Percentiles rank a stretch among this genome's conserved stretches.
Evolutionary conservation across 768 basidiomycete genomes (phyloP).

Genomic region (Fomitopsis pulvina): DNA sequence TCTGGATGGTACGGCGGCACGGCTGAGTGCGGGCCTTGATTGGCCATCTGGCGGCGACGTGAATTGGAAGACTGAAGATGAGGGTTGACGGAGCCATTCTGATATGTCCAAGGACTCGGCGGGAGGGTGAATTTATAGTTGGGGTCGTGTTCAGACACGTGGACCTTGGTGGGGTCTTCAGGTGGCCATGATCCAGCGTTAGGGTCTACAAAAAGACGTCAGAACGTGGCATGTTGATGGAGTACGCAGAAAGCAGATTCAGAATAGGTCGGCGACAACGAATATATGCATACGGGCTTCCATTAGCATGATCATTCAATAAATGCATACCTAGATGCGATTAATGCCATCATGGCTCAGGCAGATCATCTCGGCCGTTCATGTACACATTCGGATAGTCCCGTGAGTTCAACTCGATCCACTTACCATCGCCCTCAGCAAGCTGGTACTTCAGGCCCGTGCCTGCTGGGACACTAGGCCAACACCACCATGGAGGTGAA

Average conservation of each 20-base stretch:
- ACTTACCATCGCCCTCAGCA: conserved; percentile 71
- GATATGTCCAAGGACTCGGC: conserved; percentile 80
- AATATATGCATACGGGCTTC: conserved; percentile 13
- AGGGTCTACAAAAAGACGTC: conserved; percentile 23
- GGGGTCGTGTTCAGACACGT: conserved; percentile 20
- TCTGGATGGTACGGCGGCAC: conserved; percentile 78
- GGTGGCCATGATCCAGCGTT: conserved; percentile 64
- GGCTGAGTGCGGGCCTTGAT: conserved; percentile 33
- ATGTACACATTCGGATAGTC: conserved; percentile 3
- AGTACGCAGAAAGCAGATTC: neutral
- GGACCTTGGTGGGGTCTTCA: conserved; percentile 40
- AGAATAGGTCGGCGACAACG: too few relatives aligned
- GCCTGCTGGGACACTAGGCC: conserved; percentile 61
- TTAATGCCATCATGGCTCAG: neutral
- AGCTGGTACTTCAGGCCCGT: conserved; percentile 76
- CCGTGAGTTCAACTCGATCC: conserved; percentile 34
- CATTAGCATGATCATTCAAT: conserved; percentile 4
- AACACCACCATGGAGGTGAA: conserved; percentile 79
- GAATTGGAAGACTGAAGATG: conserved; percentile 56
- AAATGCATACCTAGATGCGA: conserved; percentile 4
- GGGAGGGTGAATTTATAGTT: conserved; percentile 41
- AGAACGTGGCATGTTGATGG: neutral
- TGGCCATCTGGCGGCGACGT: conserved; percentile 19
- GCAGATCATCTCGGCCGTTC: neutral
- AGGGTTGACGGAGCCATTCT: conserved; percentile 73